Base-by-base conservation (phyloP, 768 basidiomycete species). In the Boletus vinaceobasis region DNA sequence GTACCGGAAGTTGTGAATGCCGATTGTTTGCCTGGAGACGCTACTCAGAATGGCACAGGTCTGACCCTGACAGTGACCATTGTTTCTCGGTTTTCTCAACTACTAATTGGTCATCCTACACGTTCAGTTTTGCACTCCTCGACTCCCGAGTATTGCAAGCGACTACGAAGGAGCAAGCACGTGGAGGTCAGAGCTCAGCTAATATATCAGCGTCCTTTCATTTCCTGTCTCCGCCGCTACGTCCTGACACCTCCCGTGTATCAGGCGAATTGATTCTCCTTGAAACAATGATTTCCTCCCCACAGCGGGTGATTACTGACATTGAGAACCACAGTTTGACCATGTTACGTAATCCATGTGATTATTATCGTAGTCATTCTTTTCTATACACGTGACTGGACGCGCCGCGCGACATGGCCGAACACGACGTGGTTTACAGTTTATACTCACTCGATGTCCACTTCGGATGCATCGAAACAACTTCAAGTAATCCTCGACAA, bases 401-500 rank as follows among this genome's bases (percentile, higher is more conserved):
- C 53, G 38, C 53, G 54, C 7, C 4, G 6, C 27, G 38, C 21
- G 40, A 26, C 37, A 7, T 19, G 43, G 27, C 19, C 7, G 29
- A 27, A 13, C 13, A 14, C 8, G 27, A 49, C 37, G 27, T 7
- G 23, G 33, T 19, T 39, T 19, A 21, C 29, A 21, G 33, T 35
- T 37, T 44, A 17, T 9, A 19, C 14, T 15, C 19, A 37, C 15
- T n/a, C 27, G 15, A 66, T 66, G 65, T 50, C 64, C 4, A 59
- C 67, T 11, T 51, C 62, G 21, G 60, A 68, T 27, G 48, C 52
- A 32, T 55, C 68, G 19, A 54, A 62, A 46, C 61, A 62, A 10
- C 64, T 71, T 27, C 69, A 72, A 48, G 64, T 57, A 5, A 36
- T 35, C 8, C 64, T 70, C 38, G 70, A 72, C 45, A 59, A 50